Evolutionary conservation across 257 asterid species (phyloP), one percentile per base, ranked within the genome.

Genomic region (Penstemon davidsonii): DNA sequence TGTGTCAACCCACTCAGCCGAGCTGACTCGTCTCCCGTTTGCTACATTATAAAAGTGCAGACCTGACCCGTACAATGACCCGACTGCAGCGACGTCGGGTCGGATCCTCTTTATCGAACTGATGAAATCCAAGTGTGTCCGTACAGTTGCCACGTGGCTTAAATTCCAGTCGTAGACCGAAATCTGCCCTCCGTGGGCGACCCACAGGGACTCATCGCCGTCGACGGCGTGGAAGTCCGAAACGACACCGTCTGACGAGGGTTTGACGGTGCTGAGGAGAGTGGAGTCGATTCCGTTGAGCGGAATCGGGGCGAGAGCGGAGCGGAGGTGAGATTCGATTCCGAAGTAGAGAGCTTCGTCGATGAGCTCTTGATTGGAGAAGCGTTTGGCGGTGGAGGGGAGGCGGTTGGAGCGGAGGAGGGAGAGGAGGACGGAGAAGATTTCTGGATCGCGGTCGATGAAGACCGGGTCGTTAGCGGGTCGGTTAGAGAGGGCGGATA

Each of bases 361-460:
- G 68, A 93, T 68, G 65, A 93, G 96, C 42, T 93, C 97, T 44
- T 83, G 85, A 52, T 81, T 86, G 65, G 96, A 81, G 85, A 90
- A 90, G 72, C 88, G 83, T n/a, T 76, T 81, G 71, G 95, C 86
- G 52, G 91, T 76, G n/a, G 95, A 90, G 9, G 99, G 97, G 11
- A 93, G 91, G 81, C 95, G 91, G 63, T 79, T 84, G 68, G 96
- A 82, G 4, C 97, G 94, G 79, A 93, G 97, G 58, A 93, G 96
- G 55, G 95, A 86, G 70, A 93, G 95, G 69, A 93, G 85, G 61
- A 74, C 68, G 67, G 99, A 81, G 85, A 93, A 93, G 15, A 91
- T 80, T 15, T 88, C 97, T 5, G 97, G 99, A 83, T 93, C 97
- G 3, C 99, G 96, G 84, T 93, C 99, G 60, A 93, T 88, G 85